Evolutionary conservation across 768 basidiomycete species (phyloP).

Genomic region (Hygrophoropsis aurantiaca): DNA sequence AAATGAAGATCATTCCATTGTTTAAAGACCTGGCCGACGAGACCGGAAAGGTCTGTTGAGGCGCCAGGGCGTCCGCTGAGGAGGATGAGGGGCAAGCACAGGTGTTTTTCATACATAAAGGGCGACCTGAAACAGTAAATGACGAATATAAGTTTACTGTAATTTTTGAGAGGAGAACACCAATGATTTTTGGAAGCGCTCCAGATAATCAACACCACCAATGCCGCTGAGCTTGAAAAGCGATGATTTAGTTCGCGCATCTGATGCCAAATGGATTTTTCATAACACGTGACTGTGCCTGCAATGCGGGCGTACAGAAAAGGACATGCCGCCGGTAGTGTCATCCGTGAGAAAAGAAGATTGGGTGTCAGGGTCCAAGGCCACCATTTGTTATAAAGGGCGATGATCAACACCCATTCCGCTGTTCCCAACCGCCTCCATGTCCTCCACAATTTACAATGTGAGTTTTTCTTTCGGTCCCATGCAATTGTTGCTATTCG

Average conservation of each 20-base stretch:
- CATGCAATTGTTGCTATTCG: neutral
- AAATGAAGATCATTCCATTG: too few species aligned
- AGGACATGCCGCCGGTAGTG: conserved; percentile 34
- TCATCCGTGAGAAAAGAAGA: conserved; percentile 35
- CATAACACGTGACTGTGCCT: conserved; percentile 30
- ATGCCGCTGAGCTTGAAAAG: conserved; percentile 21
- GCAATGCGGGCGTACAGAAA: conserved; percentile 20
- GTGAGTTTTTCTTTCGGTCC: conserved; percentile 23
- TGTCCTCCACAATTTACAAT: conserved; percentile 40
- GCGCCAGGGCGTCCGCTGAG: too few species aligned
- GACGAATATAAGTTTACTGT: too few species aligned
- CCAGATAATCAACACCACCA: neutral
- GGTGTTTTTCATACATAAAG: too few species aligned
- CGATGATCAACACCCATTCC: conserved; percentile 39
- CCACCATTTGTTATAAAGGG: conserved; percentile 36
- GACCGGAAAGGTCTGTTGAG: too few species aligned
- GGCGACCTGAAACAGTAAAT: too few species aligned
- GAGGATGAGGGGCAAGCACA: too few species aligned
- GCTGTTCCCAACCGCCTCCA: conserved; percentile 36
- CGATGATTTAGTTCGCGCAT: conserved; percentile 9
- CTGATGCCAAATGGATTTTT: conserved; percentile 17
- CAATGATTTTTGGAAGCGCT: too few species aligned
- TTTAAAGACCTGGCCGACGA: too few species aligned
- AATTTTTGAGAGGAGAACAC: too few species aligned
- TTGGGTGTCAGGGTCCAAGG: conserved; percentile 31